Conservation (phyloP, 768 basidiomycete genomes). For the Asterophora lycoperdoides region DNA sequence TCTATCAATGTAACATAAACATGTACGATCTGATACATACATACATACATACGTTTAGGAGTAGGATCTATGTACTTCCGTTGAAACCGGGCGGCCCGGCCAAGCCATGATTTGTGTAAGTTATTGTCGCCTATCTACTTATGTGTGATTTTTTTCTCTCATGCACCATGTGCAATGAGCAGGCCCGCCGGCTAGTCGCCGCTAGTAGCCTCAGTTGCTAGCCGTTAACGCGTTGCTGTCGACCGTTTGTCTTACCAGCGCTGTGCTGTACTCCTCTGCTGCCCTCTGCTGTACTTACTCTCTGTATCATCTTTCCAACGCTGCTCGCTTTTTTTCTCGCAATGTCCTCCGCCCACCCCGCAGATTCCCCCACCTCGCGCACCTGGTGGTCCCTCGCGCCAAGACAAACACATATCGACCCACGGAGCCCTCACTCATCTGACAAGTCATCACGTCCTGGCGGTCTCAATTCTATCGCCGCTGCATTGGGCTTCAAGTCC, state of each 20-base stretch:
- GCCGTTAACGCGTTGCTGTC: conserved; percentile 5
- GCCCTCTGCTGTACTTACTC: conserved; percentile 5
- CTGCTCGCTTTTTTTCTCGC: conserved; percentile 18
- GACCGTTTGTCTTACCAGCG: no score
- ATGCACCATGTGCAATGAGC: conserved; percentile 14
- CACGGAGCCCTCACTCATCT: conserved; percentile 23
- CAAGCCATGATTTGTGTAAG: conserved; percentile 8
- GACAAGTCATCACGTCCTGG: conserved; percentile 27
- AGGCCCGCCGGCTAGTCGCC: conserved; percentile 4
- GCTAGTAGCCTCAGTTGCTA: conserved; percentile 6
- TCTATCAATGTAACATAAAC: conserved; percentile 1
- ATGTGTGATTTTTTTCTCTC: conserved; percentile 14
- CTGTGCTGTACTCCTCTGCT: not conserved
- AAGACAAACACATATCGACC: conserved; percentile 27
- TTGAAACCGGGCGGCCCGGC: not conserved
- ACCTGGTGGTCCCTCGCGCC: conserved; percentile 45
- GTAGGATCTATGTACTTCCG: not conserved
- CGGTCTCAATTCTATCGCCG: conserved; percentile 47
- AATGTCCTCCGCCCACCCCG: conserved; percentile 33
- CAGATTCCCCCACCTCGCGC: conserved; percentile 30
- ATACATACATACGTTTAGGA: not conserved
- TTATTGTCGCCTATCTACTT: conserved; percentile 5
- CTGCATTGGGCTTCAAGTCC: conserved; percentile 59
- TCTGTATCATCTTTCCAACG: conserved; percentile 13
- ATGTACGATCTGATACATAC: not conserved